Percentiles rank a stretch among this genome's conserved stretches.
phyloP scores from a whole-genome alignment of 108 stramenopile genomes.

The Pseudonitzschia delicatissima region DNA sequence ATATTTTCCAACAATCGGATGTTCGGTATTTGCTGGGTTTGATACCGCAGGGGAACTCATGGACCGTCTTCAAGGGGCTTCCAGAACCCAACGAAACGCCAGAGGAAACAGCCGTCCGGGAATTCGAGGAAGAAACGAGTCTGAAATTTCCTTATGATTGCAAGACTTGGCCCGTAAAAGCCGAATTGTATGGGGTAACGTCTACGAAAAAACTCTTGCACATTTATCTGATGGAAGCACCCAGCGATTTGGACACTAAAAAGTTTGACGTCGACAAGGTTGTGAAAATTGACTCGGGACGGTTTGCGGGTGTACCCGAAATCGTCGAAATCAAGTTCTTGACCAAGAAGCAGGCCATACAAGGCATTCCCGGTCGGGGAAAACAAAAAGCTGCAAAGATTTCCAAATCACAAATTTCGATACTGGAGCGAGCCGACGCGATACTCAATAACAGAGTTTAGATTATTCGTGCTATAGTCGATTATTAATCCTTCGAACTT shows the following conservation, averaged over 20 bases:
- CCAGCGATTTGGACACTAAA: not conserved
- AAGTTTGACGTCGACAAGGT: not conserved
- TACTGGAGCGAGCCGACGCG: not conserved
- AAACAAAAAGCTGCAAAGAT: not conserved
- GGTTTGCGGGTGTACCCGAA: conserved; percentile 1
- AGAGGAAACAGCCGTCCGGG: conserved; percentile 4
- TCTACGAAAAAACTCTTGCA: conserved; percentile 1
- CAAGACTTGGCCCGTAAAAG: not conserved
- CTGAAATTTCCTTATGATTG: not conserved
- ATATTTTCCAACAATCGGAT: not conserved
- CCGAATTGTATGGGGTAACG: not conserved
- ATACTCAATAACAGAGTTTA: conserved; percentile 3
- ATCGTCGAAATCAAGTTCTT: not conserved
- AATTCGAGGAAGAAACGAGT: conserved; percentile 13
- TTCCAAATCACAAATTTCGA: conserved; percentile 3
- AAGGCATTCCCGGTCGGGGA: not conserved
- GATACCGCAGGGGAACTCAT: conserved; percentile 5
- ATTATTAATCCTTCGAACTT: too few relatives aligned
- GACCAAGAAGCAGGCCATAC: not conserved
- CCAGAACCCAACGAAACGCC: not conserved
- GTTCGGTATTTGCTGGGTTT: conserved; percentile 5
- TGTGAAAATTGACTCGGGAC: conserved; percentile 1
- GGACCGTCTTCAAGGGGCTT: conserved; percentile 10
- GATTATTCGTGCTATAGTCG: too few relatives aligned
- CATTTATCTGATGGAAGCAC: not conserved